phyloP scores from a whole-genome alignment of 1,139 yeast species.

The Geotrichum candidum region DNA sequence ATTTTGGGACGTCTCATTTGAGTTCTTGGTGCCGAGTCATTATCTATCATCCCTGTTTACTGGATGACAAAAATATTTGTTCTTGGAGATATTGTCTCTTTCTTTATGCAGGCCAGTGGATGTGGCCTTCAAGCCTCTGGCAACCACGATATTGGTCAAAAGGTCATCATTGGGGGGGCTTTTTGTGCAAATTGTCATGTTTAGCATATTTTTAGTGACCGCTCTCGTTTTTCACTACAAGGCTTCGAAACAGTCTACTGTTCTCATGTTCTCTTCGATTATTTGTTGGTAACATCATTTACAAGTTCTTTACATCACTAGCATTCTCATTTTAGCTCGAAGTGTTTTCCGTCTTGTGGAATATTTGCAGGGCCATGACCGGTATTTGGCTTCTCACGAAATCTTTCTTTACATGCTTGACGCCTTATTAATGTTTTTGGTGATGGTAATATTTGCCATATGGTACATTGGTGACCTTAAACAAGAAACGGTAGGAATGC shows the following conservation, averaged over 20 bases:
- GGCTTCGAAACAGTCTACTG: slow-evolving; percentile 15
- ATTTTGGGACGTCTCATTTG: slow-evolving; percentile 37
- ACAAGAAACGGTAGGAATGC: too few species aligned
- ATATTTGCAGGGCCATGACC: not conserved
- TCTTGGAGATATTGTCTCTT: slow-evolving; percentile 41
- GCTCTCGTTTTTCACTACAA: not conserved
- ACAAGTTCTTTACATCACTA: not conserved
- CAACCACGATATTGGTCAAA: not conserved
- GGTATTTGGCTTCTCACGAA: slow-evolving; percentile 4
- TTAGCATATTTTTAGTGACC: not conserved
- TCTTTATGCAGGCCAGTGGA: slow-evolving; percentile 42
- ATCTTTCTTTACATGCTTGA: slow-evolving; percentile 22
- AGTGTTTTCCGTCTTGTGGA: not conserved
- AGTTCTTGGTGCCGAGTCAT: slow-evolving; percentile 29
- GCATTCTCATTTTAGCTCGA: not conserved
- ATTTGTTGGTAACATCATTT: not conserved
- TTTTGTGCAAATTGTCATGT: not conserved
- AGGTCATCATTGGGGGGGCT: not conserved
- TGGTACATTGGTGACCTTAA: not conserved
- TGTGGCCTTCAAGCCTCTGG: slow-evolving; percentile 32
- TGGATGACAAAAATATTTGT: slow-evolving; percentile 41
- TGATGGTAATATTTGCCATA: not conserved
- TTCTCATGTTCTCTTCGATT: not conserved
- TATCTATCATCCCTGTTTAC: slow-evolving; percentile 34
- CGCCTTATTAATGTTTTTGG: not conserved